Evolutionary conservation across 2,329 filamentous ascomycete species (phyloP), one percentile per base, ranked within the genome.

Genomic region (Aspergillus sp.): DNA sequence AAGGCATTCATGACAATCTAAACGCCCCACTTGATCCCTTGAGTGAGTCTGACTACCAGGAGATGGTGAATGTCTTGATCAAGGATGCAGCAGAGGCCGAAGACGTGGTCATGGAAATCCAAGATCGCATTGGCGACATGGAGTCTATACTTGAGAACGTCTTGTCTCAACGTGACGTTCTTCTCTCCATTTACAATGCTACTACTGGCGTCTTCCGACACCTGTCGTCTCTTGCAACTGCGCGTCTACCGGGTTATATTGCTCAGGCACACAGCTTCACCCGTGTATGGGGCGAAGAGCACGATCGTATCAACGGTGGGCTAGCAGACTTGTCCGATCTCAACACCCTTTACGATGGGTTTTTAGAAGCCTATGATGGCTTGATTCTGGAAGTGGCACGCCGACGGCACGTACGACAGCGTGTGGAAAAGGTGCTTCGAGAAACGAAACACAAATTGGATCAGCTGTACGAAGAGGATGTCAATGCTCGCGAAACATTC

Each of bases 311-410:
- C 23, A 81, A 84, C 38, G 81, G 79, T 15, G 90, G 88, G 67
- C 85, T 97, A 43, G 80, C 84, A 9, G 91, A 96, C 70, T 89
- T 98, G 76, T 87, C 89, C 55, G 86, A 87, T 21, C 85, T 97
- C 69, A 84, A 87, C 10, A 81, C 86, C n/a, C 91, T 97, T 69
- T 98, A 97, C 75, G 90, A 94, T 62, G 88, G 89, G 17, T 99
- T 98, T 70, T 83, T 91, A 19, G 85, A 87, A 55, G 91, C 92
- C 0, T 98, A 99, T 71, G 90, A 92, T 67, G 88, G 89, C 19
- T 80, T 99, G 12, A 84, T 97, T 23, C 83, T 96, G 1, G 95
- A 99, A 74, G 89, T 92, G 5, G 89, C 90, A 55, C 84, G 95
- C 23, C 85, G 95, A 9, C 87, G 86, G 61, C 81, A 84, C 13